Evolutionary conservation across 495 filamentous ascomycete genomes (phyloP).

Genomic region (Pyrenopolyporus hunteri): DNA sequence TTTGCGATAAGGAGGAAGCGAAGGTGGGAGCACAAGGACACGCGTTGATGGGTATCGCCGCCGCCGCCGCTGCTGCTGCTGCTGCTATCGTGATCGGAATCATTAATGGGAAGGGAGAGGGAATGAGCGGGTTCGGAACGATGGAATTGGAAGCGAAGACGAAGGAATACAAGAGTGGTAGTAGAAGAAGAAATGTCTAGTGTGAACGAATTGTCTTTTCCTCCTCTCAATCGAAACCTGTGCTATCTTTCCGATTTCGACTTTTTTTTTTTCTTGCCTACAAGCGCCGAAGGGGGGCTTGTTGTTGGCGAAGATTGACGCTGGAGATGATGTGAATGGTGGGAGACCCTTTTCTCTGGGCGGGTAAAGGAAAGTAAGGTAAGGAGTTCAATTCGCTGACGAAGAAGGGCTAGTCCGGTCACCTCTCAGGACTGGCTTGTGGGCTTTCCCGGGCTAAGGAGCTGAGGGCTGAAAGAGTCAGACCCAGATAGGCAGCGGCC

Average conservation of each 20-base stretch:
- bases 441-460: slow-evolving; percentile 15
- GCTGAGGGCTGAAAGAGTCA: slow-evolving; percentile 30
- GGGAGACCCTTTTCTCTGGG: slow-evolving; percentile 24
- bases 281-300: slow-evolving; percentile 26
- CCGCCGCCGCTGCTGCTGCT: slow-evolving; percentile 20
- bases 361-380: slow-evolving; percentile 35
- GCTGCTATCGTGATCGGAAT: slow-evolving; percentile 26
- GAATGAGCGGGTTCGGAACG: slow-evolving; percentile 12
- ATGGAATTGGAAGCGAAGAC: slow-evolving; percentile 14
- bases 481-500: slow-evolving; percentile 10
- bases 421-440: slow-evolving; percentile 12
- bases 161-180: slow-evolving; percentile 24
- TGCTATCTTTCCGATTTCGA: slow-evolving; percentile 15
- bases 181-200: slow-evolving; percentile 4
- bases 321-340: slow-evolving; percentile 37
- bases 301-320: slow-evolving; percentile 19
- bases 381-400: slow-evolving; percentile 41
- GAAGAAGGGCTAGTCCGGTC: slow-evolving; percentile 32
- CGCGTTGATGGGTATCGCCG: slow-evolving; percentile 19
- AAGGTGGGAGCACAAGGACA: slow-evolving; percentile 9
- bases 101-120: slow-evolving; percentile 13
- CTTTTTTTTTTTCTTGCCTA: slow-evolving; percentile 5
- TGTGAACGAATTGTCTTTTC: not conserved
- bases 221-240: slow-evolving; percentile 13
- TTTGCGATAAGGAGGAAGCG: slow-evolving; percentile 10